Percentiles rank a stretch among this genome's conserved stretches.
phyloP scores from a whole-genome alignment of 805 yeast species.

The Lipomyces sp. region DNA sequence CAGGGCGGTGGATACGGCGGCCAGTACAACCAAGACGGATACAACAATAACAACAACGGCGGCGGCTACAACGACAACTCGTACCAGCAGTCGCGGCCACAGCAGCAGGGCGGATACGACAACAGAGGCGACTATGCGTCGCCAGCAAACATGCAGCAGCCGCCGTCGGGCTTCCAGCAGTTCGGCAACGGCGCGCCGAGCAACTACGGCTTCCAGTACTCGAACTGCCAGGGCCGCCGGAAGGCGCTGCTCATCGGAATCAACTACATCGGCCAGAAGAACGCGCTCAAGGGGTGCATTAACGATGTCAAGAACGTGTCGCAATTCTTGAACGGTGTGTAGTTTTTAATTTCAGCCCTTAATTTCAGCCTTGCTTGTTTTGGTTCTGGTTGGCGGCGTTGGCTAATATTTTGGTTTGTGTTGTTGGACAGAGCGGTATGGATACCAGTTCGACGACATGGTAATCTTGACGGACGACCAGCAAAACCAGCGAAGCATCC shows the following conservation, averaged over 20 bases:
- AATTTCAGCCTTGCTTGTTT: no score
- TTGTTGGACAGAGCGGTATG: slow-evolving; percentile 39
- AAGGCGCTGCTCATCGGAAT: slow-evolving; percentile 78
- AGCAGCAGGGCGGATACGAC: neutral
- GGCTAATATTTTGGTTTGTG: slow-evolving; percentile 34
- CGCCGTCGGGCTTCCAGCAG: slow-evolving; percentile 35
- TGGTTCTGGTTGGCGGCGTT: no score
- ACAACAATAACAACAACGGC: neutral
- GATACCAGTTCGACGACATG: slow-evolving; percentile 28
- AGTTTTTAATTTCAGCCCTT: neutral
- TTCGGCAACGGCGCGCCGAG: slow-evolving; percentile 36
- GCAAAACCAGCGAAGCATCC: slow-evolving; percentile 45
- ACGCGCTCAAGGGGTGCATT: slow-evolving; percentile 70
- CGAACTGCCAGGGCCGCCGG: slow-evolving; percentile 65
- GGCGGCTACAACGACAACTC: slow-evolving; percentile 6
- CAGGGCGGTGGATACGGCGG: slow-evolving; percentile 7
- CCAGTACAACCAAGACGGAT: neutral
- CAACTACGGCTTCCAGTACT: slow-evolving; percentile 51
- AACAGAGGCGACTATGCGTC: slow-evolving; percentile 7
- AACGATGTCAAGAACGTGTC: slow-evolving; percentile 62
- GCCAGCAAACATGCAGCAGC: slow-evolving; percentile 22
- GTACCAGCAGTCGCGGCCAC: slow-evolving; percentile 7
- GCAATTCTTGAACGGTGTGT: slow-evolving; percentile 25
- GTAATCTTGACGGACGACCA: slow-evolving; percentile 44
- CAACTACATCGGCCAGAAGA: slow-evolving; percentile 65